Percentiles rank a stretch among this genome's conserved stretches.
These are phyloP conservation scores for Eudorina sp. DNA, from an alignment of 139 green algal genomes.

Conservation along the genomic window DNA sequence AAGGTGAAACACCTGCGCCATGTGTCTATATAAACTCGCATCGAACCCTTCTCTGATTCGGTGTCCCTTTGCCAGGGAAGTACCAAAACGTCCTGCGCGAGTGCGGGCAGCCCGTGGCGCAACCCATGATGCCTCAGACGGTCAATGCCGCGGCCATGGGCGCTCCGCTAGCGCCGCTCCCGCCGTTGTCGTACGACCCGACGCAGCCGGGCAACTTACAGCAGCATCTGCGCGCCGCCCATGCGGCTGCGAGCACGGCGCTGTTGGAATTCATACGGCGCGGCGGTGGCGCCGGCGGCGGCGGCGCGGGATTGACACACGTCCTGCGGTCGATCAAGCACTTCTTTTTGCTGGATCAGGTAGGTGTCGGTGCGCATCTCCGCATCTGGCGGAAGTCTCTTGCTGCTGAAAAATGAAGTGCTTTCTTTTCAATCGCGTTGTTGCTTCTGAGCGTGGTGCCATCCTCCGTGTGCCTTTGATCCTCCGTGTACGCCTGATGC, in stretches of 20 bases:
- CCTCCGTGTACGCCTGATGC: neutral
- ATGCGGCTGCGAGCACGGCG: conserved; percentile 64
- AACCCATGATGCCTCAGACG: neutral
- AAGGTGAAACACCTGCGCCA: too few relatives aligned
- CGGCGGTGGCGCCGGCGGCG: neutral
- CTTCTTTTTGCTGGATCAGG: conserved; percentile 93
- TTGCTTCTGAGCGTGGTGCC: too few relatives aligned
- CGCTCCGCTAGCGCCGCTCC: neutral
- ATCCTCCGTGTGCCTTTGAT: too few relatives aligned
- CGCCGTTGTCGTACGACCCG: conserved; percentile 67
- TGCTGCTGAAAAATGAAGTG: too few relatives aligned
- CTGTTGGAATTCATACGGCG: conserved; percentile 78
- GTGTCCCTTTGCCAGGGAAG: conserved; percentile 74
- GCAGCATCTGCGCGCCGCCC: conserved; percentile 65
- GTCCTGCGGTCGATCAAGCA: conserved; percentile 87
- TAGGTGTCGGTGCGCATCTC: conserved; percentile 14
- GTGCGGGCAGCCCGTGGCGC: conserved; percentile 69
- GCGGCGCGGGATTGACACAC: conserved; percentile 61
- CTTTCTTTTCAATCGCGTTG: neutral
- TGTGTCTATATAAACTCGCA: too few relatives aligned
- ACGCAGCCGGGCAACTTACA: conserved; percentile 37
- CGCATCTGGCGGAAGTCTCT: too few relatives aligned
- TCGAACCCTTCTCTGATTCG: too few relatives aligned
- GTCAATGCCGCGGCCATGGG: neutral
- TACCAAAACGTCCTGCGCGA: conserved; percentile 92